These are phyloP conservation scores for Onygenales sp. DNA, from an alignment of 2,329 filamentous ascomycete genomes.

Conservation along the genomic window DNA sequence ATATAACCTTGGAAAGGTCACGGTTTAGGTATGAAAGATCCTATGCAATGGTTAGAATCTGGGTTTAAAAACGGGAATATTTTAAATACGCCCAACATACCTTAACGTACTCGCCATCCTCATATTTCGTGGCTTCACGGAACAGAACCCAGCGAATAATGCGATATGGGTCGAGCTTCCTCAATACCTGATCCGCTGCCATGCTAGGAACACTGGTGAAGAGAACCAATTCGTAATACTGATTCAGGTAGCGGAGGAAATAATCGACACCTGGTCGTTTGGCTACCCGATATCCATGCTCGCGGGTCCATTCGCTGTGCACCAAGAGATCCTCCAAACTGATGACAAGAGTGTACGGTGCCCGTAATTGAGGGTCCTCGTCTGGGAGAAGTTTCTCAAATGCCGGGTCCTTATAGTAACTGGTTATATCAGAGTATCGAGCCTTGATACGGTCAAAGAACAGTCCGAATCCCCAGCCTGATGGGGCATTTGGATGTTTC, in stretches of 20 bases:
- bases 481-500: constrained; percentile 61
- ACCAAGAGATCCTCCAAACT: constrained; percentile 89
- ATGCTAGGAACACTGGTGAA: constrained; percentile 83
- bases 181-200: constrained; percentile 76
- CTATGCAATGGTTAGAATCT: constrained; percentile 36
- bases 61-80: background rate
- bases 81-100: constrained; percentile 37
- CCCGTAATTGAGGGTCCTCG: constrained; percentile 63
- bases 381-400: constrained; percentile 82
- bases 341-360: constrained; percentile 85
- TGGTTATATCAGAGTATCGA: constrained; percentile 63
- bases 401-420: constrained; percentile 91
- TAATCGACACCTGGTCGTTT: constrained; percentile 95
- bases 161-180: constrained; percentile 89
- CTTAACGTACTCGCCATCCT: constrained; percentile 94
- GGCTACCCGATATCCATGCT: constrained; percentile 90
- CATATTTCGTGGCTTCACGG: constrained; percentile 93
- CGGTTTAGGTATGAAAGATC: constrained; percentile 97
- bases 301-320: constrained; percentile 87
- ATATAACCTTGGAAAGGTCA: constrained; percentile 87
- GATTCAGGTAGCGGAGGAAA: constrained; percentile 90
- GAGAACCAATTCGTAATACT: constrained; percentile 95
- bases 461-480: constrained; percentile 63
- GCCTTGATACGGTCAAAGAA: constrained; percentile 77
- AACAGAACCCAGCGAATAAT: constrained; percentile 94